Evolutionary conservation across 1,284 basidiomycete species (phyloP).

Genomic region (Ustanciosporium gigantosporum): DNA sequence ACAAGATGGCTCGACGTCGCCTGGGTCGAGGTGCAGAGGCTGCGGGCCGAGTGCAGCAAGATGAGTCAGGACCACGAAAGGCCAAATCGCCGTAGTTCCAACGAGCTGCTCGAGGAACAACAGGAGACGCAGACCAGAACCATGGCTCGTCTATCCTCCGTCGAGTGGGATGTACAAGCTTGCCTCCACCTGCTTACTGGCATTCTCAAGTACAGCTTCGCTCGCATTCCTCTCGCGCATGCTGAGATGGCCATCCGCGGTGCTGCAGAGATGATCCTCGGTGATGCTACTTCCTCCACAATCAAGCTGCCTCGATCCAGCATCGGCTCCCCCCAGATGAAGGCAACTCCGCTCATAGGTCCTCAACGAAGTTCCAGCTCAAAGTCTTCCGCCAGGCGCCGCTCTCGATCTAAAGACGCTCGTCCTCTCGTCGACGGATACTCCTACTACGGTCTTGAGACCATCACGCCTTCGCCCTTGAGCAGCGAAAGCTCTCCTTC

Average conservation of each 20-base stretch:
- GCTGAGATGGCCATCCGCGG: constrained; percentile 42
- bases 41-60: constrained; percentile 27
- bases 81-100: constrained; percentile 4
- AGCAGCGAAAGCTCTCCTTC: constrained; percentile 38
- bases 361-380: constrained; percentile 8
- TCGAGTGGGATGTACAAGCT: constrained; percentile 44
- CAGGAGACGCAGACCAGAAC: constrained; percentile 7
- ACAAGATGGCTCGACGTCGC: constrained; percentile 40
- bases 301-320: constrained; percentile 11
- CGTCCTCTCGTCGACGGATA: constrained; percentile 48
- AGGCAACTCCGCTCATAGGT: constrained; percentile 14
- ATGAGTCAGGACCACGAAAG: constrained; percentile 10
- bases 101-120: constrained; percentile 5
- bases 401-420: constrained; percentile 41
- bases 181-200: constrained; percentile 47
- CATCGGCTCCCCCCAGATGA: constrained; percentile 24
- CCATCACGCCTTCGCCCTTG: constrained; percentile 32
- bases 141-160: constrained; percentile 17
- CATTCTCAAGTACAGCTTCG: constrained; percentile 56
- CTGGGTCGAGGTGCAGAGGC: constrained; percentile 48
- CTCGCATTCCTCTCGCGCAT: constrained; percentile 41
- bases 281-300: constrained; percentile 15
- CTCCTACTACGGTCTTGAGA: constrained; percentile 57
- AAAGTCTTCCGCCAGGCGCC: constrained; percentile 14
- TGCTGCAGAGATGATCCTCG: constrained; percentile 38